phyloP scores from a whole-genome alignment of 257 asterid species.

The Verbascum thapsus region DNA sequence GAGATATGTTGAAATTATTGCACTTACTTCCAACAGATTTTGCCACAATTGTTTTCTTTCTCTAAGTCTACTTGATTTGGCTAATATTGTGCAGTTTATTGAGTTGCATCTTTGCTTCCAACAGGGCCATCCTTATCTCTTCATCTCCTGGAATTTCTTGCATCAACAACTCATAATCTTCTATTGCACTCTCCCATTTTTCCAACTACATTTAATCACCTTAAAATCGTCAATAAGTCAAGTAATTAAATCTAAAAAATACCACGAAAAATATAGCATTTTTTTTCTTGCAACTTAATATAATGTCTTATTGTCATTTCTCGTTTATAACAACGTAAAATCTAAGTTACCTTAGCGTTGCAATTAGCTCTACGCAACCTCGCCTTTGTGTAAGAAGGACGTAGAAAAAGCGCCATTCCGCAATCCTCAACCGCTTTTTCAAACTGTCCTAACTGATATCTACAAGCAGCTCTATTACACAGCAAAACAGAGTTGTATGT shows the following conservation, averaged over 20 bases:
- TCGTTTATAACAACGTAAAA: no score
- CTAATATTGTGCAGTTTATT: constrained; percentile 34
- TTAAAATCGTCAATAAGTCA: no score
- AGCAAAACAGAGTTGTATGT: constrained; percentile 55
- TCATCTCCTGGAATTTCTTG: constrained; percentile 56
- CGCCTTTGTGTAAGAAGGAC: constrained; percentile 63
- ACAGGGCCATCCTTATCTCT: constrained; percentile 38
- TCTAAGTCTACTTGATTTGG: constrained; percentile 13
- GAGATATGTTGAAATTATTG: no score
- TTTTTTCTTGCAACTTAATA: no score
- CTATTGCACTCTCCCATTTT: constrained; percentile 66
- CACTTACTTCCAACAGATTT: no score
- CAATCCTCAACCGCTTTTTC: constrained; percentile 75
- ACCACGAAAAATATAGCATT: no score
- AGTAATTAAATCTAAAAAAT: no score
- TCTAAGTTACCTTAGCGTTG: constrained; percentile 51
- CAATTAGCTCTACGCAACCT: constrained; percentile 58
- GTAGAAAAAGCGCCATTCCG: constrained; percentile 46
- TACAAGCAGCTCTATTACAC: constrained; percentile 66
- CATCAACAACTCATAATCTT: constrained; percentile 56
- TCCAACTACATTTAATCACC: constrained; percentile 55
- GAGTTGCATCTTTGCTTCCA: constrained; percentile 43
- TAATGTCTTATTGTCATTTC: no score
- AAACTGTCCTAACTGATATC: constrained; percentile 47
- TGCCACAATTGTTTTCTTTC: no score